Conservation (phyloP, 2,329 filamentous ascomycete genomes). For the Sclerotinia minor region DNA sequence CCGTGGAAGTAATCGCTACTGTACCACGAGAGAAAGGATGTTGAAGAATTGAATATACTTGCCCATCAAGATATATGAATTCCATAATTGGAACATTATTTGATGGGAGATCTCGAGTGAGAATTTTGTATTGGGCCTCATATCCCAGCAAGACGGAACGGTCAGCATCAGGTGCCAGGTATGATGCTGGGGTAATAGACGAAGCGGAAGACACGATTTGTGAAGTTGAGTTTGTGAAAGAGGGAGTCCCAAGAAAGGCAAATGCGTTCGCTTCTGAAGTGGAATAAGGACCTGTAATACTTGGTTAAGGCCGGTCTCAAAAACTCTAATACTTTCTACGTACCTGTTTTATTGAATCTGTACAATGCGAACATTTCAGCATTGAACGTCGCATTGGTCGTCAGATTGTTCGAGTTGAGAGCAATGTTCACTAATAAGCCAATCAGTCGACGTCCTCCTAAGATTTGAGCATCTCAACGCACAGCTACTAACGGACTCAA, state of each 20-base stretch:
- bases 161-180: not conserved
- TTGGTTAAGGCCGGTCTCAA: not conserved
- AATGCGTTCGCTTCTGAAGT: constrained; percentile 12
- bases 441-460: not conserved
- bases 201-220: constrained; percentile 4
- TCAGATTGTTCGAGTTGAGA: constrained; percentile 15
- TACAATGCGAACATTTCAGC: constrained; percentile 23
- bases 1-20: constrained; percentile 53
- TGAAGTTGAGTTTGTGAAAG: constrained; percentile 18
- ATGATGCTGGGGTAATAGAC: constrained; percentile 12
- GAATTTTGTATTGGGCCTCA: constrained; percentile 19
- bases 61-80: constrained; percentile 11
- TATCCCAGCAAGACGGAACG: constrained; percentile 18
- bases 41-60: constrained; percentile 51
- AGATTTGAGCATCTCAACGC: not conserved
- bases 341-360: constrained; percentile 19
- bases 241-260: constrained; percentile 14
- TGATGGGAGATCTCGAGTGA: constrained; percentile 21
- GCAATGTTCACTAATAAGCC: not conserved
- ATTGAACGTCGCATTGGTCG: constrained; percentile 20
- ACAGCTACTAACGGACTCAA: constrained; percentile 24
- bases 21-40: constrained; percentile 58
- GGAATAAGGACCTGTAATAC: constrained; percentile 19
- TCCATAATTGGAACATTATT: constrained; percentile 19
- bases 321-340: not conserved